These are phyloP conservation scores for Fagopyrum tataricum DNA, from an alignment of 148 eudicot genomes.

Conservation along the genomic window DNA sequence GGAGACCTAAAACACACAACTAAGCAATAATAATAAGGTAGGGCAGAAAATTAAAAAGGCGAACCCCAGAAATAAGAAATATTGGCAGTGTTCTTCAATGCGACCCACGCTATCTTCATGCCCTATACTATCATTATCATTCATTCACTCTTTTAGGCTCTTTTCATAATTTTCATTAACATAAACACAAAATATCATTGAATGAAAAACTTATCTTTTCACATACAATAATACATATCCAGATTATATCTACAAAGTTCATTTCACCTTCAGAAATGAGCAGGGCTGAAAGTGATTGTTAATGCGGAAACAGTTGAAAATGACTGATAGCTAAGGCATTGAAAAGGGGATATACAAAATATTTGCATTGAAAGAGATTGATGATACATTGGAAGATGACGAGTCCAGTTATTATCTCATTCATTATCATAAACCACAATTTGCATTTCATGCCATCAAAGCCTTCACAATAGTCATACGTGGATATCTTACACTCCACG, in stretches of 20 bases:
- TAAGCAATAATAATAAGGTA: not conserved
- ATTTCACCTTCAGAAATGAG: constrained; percentile 9
- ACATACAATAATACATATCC: not conserved
- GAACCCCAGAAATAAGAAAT: constrained; percentile 11
- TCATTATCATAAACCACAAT: not conserved
- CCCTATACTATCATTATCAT: too few species aligned
- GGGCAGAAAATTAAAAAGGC: not conserved
- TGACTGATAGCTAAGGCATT: not conserved
- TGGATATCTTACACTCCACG: too few species aligned
- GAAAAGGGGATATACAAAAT: not conserved
- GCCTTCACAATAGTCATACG: too few species aligned
- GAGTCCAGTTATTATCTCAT: not conserved
- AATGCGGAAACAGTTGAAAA: not conserved
- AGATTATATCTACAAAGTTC: not conserved
- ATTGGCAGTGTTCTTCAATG: constrained; percentile 12
- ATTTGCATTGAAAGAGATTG: not conserved
- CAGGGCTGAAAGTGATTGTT: constrained; percentile 5
- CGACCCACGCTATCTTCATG: not conserved
- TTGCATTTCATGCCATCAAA: not conserved
- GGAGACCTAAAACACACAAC: not conserved
- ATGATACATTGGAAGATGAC: constrained; percentile 1
- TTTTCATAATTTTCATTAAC: not conserved
- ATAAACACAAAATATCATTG: not conserved
- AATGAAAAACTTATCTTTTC: not conserved
- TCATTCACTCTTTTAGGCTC: not conserved